Evolutionary conservation across 208 protist species (phyloP), one percentile per base, ranked within the genome.

Genomic region (Wallacemonas sp.): DNA sequence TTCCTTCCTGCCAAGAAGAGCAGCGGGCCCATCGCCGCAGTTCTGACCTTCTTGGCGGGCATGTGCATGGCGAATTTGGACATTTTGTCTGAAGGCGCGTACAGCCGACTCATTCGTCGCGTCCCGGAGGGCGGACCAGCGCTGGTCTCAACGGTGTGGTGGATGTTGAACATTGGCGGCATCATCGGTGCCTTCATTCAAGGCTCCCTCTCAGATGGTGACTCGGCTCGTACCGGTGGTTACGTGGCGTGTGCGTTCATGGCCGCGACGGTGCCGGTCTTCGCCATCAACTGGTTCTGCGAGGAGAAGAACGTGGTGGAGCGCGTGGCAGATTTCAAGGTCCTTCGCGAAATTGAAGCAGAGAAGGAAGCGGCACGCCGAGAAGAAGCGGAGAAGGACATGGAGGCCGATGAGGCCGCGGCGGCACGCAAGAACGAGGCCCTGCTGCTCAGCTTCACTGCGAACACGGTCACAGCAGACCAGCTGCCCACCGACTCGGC

Each of bases 121-220:
- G 22, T 51, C 2, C 77, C 77, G n/a, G 39, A 28, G 31, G 21
- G 63, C 15, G 71, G 72, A 2, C 58, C 72, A 4, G 17, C 55
- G 38, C 59, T 82, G n/a, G 64, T 82, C 19, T 72, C 64, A 21
- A 79, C 63, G 56, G 44, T 82, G n/a, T 82, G 77, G 77, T 74
- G 66, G 59, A 65, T 62, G 28, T 22, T 71, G 31, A 65, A 75
- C 49, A 44, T 82, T 36, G 77, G 70, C 5, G 38, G 42, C 33
- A 42, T 75, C 65, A 49, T 79, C 39, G 70, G 59, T 14, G 59
- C 71, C 39, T 38, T 66, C 24, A 44, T 82, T 33, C 30, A 64
- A 6, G 77, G 77, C 26, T 62, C 77, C 2, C 68, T 82, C 24
- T 42, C 71, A 9, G 77, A 82, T 41, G 45, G 22, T 2, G 36